Base-by-base conservation (phyloP, 73 alveolate genomes). In the Symbiodinium natans region DNA sequence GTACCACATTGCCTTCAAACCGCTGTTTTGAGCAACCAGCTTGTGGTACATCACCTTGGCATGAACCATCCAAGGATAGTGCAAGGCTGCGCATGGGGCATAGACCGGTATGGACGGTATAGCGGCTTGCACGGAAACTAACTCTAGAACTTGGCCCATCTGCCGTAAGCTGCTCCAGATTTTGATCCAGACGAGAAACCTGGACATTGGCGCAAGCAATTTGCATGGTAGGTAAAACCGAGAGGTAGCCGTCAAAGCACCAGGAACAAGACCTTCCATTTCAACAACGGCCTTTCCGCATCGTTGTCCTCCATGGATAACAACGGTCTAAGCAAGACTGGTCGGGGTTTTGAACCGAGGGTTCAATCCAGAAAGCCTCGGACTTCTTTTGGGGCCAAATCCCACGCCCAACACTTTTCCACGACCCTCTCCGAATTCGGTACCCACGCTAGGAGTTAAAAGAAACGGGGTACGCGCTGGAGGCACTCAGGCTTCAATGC, bases 1-100 rank as follows among this genome's bases (percentile, higher is more conserved):
- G 33, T 1, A 54, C 38, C 92, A 99, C 88, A 92, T 98, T 29
- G 80, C 97, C 99, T 99, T 99, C 92, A 99, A 74, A 19, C 99
- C 99, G 56, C 99, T 99, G 99, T 99, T 99, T 93, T 99, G 99
- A 48, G 99, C 99, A 77, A 99, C 99, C 73, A 99, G 98, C 99
- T 99, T 99, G 99, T 99, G 99, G 99, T 99, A 99, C 99, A 99
- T 99, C 52, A 99, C 97, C 97, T 90, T 27, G 80, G 36, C 31
- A 25, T n/a, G 17, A 29, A 52, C 17, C 1, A 29, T 29, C n/a
- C 31, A 52, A 52, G 4, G 71, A 0, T 23, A 52, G 71, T 10
- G 71, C n/a, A n/a, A n/a, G n/a, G n/a, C n/a, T n/a, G n/a, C n/a
- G n/a, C n/a, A n/a, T n/a, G n/a, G n/a, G n/a, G n/a, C n/a, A n/a